Conservation (phyloP, 768 basidiomycete species). For the Auriscalpium orientale region DNA sequence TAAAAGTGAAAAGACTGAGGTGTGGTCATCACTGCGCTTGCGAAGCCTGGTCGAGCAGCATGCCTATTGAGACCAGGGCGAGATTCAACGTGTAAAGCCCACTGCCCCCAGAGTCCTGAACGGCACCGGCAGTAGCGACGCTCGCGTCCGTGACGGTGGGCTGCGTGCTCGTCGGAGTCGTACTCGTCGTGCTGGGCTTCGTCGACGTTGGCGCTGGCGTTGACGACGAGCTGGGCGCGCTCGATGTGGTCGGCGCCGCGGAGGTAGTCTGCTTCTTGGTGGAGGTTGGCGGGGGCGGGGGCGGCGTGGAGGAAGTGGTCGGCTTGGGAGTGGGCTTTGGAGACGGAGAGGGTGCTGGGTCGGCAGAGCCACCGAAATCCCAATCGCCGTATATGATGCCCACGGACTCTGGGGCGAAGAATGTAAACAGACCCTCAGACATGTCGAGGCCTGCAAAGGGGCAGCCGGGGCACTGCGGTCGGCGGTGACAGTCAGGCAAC, state of each 20-base stretch:
- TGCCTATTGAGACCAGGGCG: not conserved
- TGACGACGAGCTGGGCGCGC: not conserved
- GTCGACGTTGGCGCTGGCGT: conserved; percentile 7
- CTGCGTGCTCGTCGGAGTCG: conserved; percentile 4
- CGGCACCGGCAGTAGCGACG: not conserved
- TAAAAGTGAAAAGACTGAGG: not conserved
- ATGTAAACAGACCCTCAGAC: conserved; percentile 47
- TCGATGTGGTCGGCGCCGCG: not conserved
- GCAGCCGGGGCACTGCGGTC: conserved; percentile 54
- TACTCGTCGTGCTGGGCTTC: not conserved
- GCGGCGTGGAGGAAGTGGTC: not conserved
- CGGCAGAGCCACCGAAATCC: conserved; percentile 24
- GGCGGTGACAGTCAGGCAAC: too few relatives aligned
- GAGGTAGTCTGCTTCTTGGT: conserved; percentile 4
- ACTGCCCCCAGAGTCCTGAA: not conserved
- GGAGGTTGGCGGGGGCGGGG: conserved; percentile 4
- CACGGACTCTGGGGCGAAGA: conserved; percentile 34
- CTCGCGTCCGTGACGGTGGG: not conserved
- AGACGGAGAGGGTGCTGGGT: conserved; percentile 1
- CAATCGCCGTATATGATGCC: conserved; percentile 48
- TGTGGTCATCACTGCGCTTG: not conserved
- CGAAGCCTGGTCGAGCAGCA: not conserved
- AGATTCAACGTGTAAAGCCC: not conserved
- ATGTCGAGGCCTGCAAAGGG: conserved; percentile 56
- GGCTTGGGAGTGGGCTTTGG: conserved; percentile 5